Evolutionary conservation across 768 basidiomycete species (phyloP).

Genomic region (Tylopilus felleus): DNA sequence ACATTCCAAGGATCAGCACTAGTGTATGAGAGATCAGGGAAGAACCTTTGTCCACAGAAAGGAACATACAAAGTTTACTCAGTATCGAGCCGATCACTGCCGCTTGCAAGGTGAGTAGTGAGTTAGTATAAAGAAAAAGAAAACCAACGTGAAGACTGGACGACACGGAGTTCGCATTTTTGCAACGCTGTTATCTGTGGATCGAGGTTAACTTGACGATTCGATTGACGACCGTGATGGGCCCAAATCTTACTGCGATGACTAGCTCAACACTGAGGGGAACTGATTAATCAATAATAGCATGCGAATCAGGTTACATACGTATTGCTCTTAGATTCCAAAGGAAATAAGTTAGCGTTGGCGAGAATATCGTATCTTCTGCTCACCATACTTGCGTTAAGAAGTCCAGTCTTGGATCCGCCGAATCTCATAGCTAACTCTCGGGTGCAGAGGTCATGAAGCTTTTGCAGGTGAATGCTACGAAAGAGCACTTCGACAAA

Average conservation of each 20-base stretch:
- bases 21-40: constrained; percentile 6
- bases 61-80: constrained; percentile 61
- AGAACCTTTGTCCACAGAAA: background rate
- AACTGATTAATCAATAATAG: background rate
- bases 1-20: constrained; percentile 88
- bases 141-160: constrained; percentile 71
- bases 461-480: constrained; percentile 34
- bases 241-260: constrained; percentile 54
- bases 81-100: constrained; percentile 81
- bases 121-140: background rate
- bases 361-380: background rate
- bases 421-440: constrained; percentile 76
- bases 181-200: constrained; percentile 66
- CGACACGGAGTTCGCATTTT: constrained; percentile 78
- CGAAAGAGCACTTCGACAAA: background rate
- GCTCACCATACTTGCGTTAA: constrained; percentile 77
- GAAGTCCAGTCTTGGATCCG: constrained; percentile 69
- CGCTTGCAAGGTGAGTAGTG: constrained; percentile 5
- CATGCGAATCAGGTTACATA: constrained; percentile 34
- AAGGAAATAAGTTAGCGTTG: constrained; percentile 4
- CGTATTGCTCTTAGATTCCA: constrained; percentile 56
- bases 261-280: constrained; percentile 56
- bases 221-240: background rate
- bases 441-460: constrained; percentile 74
- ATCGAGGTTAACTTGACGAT: background rate